Base-by-base conservation (phyloP, 148 eudicot species). In the Cornus florida region DNA sequence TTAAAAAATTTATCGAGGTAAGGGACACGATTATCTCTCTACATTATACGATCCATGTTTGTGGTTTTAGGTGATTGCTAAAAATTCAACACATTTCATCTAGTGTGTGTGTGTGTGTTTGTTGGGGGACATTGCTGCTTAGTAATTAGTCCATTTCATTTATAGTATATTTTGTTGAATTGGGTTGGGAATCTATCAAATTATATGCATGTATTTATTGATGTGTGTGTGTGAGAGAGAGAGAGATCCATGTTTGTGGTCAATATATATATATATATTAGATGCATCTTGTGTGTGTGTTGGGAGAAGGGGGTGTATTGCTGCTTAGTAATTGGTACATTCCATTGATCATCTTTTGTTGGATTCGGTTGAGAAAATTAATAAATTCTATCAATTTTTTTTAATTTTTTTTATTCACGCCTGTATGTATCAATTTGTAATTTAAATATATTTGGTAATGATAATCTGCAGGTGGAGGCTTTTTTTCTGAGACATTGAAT, bases 391-490 rank as follows among this genome's bases (percentile, higher is more conserved):
- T 28, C 28, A 28, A 28, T 28, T 28, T 1, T 28, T 64, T 57
- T 33, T 38, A n/a, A n/a, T n/a, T 38, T 28, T 64, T 57, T 33
- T 38, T 35, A 9, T 75, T 71, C 78, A 35, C 16, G 41, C 24
- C 33, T 71, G 24, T 39, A 35, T 71, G 48, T 32, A 65, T 48
- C 72, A 48, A 20, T 43, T 23, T 50, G 11, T 20, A 22, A 33
- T 67, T 69, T 66, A 20, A 50, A 67, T 5, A 46, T 22, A 50
- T 33, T 56, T 33, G 48, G 10, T 67, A 12, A 14, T 73, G 56
- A 22, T 46, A 9, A 69, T 68, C 17, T 73, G 67, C 81, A 74
- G 77, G 71, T 23, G 67, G 48, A 76, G 60, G 73, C n/a, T 72
- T 39, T 20, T 28, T 20, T 28, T 69, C 38, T 80, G 19, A 17